phyloP scores from a whole-genome alignment of 805 yeast species.

The Candida palmyrensis region DNA sequence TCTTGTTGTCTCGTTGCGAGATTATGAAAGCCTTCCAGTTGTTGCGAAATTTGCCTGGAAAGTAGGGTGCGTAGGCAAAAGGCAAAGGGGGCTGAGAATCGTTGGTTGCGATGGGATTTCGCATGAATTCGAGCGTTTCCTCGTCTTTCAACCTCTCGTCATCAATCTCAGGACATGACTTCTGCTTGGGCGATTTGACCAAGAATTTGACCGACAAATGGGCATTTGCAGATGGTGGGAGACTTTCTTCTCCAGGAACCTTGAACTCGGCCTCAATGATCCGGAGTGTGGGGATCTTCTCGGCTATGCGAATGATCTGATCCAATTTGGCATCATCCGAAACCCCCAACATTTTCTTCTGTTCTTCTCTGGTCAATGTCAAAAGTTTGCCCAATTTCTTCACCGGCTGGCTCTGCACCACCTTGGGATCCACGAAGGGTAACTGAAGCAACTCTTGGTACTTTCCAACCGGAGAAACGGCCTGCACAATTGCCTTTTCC shows the following conservation, averaged over 20 bases:
- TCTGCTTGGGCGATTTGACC: conserved; percentile 68
- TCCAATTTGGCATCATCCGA: conserved; percentile 40
- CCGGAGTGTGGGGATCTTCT: conserved; percentile 62
- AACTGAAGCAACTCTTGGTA: conserved; percentile 73
- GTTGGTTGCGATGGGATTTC: conserved; percentile 62
- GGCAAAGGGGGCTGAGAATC: conserved; percentile 68
- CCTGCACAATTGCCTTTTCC: conserved; percentile 70
- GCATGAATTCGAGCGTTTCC: conserved; percentile 59
- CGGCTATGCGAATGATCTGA: conserved; percentile 51
- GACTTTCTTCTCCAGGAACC: conserved; percentile 79
- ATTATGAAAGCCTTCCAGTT: conserved; percentile 67
- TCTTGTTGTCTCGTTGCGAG: conserved; percentile 72
- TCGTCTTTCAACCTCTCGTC: conserved; percentile 44
- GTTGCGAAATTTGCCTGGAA: conserved; percentile 51
- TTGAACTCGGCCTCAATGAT: conserved; percentile 66
- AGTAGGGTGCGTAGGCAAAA: conserved; percentile 64
- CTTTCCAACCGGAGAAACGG: conserved; percentile 49
- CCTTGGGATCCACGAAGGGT: conserved; percentile 59
- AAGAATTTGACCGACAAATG: conserved; percentile 73
- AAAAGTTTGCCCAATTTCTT: conserved; percentile 67
- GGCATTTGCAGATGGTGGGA: conserved; percentile 62
- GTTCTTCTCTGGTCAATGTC: conserved; percentile 52
- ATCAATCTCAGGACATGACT: conserved; percentile 45
- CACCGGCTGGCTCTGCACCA: conserved; percentile 40
- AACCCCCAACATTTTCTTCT: conserved; percentile 53